Conservation (phyloP, 176 grass and related monocot genomes). For the Canna indica region DNA sequence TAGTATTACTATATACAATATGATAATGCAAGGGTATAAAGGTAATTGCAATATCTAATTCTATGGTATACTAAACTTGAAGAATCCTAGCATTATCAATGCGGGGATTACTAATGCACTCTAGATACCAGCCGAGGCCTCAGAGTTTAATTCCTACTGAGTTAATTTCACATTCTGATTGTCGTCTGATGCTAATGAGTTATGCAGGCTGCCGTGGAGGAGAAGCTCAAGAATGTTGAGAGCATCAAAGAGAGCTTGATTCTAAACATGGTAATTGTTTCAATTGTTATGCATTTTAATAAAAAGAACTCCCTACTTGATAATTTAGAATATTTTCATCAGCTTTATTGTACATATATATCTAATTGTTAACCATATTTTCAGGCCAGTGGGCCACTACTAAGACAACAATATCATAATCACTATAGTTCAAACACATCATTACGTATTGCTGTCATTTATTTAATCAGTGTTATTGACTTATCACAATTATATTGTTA, state of each 20-base stretch:
- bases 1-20: too few species aligned
- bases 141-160: too few species aligned
- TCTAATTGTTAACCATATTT: neutral
- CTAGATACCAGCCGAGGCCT: too few species aligned
- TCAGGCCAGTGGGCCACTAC: neutral
- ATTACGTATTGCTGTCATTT: neutral
- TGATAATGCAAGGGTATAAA: too few species aligned
- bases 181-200: neutral
- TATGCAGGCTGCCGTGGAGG: conserved; percentile 45
- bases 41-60: too few species aligned
- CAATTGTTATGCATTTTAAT: neutral
- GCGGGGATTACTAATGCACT: too few species aligned
- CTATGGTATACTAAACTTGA: too few species aligned
- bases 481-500: neutral
- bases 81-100: too few species aligned
- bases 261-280: conserved; percentile 42
- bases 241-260: conserved; percentile 36
- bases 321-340: neutral
- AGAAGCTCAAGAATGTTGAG: conserved; percentile 49
- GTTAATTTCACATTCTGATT: neutral
- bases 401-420: neutral
- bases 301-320: conserved; percentile 14
- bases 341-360: too few species aligned
- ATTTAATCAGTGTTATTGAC: neutral
- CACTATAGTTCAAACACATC: neutral